A percentile compares a stretch with the other conserved stretches of the same genome.
Evolutionary conservation across 139 green algal species (phyloP).

Genomic region (Auxenochlorella pyrenoidosa): DNA sequence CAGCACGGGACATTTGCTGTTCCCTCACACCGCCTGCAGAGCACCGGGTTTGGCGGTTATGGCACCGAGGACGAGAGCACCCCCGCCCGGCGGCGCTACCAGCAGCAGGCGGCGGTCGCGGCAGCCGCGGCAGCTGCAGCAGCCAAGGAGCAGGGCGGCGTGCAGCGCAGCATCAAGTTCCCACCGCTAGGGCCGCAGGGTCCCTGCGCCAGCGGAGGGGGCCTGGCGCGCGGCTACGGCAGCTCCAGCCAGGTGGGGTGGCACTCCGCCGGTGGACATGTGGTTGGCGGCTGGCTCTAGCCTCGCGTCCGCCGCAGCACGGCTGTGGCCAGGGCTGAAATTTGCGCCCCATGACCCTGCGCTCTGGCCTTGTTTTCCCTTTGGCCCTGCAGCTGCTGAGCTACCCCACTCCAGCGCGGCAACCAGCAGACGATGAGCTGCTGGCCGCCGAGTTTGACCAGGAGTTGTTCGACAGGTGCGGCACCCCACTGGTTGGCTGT

Average conservation of each 20-base stretch:
- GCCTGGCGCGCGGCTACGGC: constrained; percentile 10
- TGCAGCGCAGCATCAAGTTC: constrained; percentile 39
- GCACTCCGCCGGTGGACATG: neutral
- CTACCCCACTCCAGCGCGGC: neutral
- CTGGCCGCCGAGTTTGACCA: constrained; percentile 16
- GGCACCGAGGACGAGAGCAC: constrained; percentile 31
- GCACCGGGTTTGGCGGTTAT: constrained; percentile 13
- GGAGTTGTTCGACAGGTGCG: constrained; percentile 32
- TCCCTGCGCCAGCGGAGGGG: neutral
- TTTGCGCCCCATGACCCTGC: neutral
- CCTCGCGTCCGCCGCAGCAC: too few relatives aligned
- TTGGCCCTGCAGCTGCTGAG: constrained; percentile 2
- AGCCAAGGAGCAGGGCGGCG: constrained; percentile 9
- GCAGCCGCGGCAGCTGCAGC: neutral
- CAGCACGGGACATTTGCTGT: too few relatives aligned
- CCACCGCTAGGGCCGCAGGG: neutral
- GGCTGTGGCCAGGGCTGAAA: neutral
- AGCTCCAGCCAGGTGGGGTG: constrained; percentile 21
- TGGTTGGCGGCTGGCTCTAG: neutral
- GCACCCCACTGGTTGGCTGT: neutral
- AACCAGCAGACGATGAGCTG: neutral
- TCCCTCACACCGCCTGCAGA: neutral
- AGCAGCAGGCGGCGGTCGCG: constrained; percentile 23
- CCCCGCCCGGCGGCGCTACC: constrained; percentile 26
- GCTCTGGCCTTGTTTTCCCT: neutral